Conservation (phyloP, 2,329 filamentous ascomycete species). For the Beauveria varroae region DNA sequence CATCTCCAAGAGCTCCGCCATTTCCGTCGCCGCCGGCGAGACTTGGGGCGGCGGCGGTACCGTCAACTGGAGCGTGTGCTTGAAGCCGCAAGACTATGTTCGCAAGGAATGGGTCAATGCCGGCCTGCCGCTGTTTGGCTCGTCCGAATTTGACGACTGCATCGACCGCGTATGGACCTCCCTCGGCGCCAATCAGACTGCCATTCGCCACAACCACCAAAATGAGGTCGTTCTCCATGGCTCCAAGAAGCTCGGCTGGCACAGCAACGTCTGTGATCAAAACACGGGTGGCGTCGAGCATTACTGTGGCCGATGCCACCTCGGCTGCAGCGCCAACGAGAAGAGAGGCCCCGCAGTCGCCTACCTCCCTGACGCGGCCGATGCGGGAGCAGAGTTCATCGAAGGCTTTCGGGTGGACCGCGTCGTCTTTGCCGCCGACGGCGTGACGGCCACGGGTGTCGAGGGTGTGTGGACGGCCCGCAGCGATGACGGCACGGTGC, state of each 20-base stretch:
- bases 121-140: conserved; percentile 67
- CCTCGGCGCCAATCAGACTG: conserved; percentile 65
- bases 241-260: conserved; percentile 64
- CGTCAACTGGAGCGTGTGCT: conserved; percentile 70
- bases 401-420: conserved; percentile 71
- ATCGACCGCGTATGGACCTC: conserved; percentile 70
- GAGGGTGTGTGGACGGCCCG: conserved; percentile 68
- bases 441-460: conserved; percentile 60
- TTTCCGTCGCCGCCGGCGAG: conserved; percentile 58
- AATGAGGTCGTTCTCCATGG: conserved; percentile 71
- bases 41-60: conserved; percentile 83
- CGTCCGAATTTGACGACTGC: conserved; percentile 65
- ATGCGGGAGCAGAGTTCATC: conserved; percentile 70
- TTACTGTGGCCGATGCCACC: conserved; percentile 59
- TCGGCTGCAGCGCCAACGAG: conserved; percentile 56
- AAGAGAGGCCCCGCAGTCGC: conserved; percentile 74
- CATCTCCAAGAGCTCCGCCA: conserved; percentile 47
- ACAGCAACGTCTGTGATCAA: conserved; percentile 62
- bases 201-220: conserved; percentile 63
- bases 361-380: conserved; percentile 73
- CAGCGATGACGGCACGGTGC: conserved; percentile 52
- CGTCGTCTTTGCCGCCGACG: conserved; percentile 57
- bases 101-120: conserved; percentile 70
- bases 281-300: conserved; percentile 71
- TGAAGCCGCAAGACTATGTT: conserved; percentile 65